Conservation (phyloP, 257 asterid genomes). For the Lavandula angustifolia region DNA sequence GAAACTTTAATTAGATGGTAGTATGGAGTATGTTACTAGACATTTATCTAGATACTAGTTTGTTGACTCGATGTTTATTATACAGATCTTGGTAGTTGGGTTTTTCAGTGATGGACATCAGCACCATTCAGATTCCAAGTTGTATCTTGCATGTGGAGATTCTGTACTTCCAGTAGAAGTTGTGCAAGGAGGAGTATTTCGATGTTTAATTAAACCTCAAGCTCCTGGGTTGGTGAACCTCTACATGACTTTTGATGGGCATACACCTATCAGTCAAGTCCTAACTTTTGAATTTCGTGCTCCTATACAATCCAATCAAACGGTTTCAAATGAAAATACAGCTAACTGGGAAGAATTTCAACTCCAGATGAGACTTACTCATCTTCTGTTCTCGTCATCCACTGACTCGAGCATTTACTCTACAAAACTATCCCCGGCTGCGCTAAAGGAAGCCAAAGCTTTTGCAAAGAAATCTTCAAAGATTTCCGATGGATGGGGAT, state of each 20-base stretch:
- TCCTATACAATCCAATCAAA: conserved; percentile 43
- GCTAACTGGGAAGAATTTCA: conserved; percentile 65
- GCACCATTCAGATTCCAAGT: conserved; percentile 42
- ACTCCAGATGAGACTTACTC: conserved; percentile 81
- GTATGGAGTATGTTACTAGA: conserved; percentile 2
- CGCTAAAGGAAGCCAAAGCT: conserved; percentile 67
- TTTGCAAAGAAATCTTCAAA: conserved; percentile 60
- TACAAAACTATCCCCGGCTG: conserved; percentile 50
- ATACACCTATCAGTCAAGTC: conserved; percentile 74
- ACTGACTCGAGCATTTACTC: conserved; percentile 54
- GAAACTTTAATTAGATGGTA: neutral
- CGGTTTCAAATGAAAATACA: conserved; percentile 42
- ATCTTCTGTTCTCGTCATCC: conserved; percentile 75
- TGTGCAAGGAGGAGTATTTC: conserved; percentile 80
- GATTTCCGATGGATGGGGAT: conserved; percentile 53
- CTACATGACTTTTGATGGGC: conserved; percentile 79
- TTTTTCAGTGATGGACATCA: conserved; percentile 52
- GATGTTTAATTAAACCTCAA: conserved; percentile 67
- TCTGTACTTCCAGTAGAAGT: conserved; percentile 53
- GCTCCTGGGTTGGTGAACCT: conserved; percentile 66
- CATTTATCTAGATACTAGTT: conserved; percentile 7
- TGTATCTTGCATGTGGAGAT: conserved; percentile 76
- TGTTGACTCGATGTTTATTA: conserved; percentile 30
- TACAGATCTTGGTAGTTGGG: conserved; percentile 87
- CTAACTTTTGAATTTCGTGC: conserved; percentile 71